Evolutionary conservation across 805 yeast genomes (phyloP), one percentile per base, ranked within the genome.

Genomic region (Candida yuanshanica): DNA sequence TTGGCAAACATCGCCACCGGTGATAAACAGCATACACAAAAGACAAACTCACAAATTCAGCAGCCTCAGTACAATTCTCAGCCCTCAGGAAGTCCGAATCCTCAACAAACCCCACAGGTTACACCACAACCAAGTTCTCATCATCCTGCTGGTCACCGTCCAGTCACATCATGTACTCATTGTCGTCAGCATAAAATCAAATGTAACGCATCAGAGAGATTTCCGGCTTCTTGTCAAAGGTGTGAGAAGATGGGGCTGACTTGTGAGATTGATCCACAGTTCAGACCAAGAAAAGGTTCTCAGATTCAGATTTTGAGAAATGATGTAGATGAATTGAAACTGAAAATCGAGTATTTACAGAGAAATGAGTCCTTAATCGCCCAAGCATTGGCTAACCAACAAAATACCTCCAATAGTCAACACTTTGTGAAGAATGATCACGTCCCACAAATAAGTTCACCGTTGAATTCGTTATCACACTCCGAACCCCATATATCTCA

Each of bases 151-250:
- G 81, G 82, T 2, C 91, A 85, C 54, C 66, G 96, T 42, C 96
- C 96, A 0, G 95, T 89, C 2, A 87, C 95, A 0, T 83, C 95
- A 4, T 90, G 97, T 58, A 86, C 96, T 0, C 93, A 88, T 59
- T 90, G 97, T 58, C 77, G 97, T 38, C 96, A 90, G 58, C 96
- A 89, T 60, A 90, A 90, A 62, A 88, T 90, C 60, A 84, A 83
- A 58, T 90, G 97, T 63, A 87, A 90, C 58, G 97, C 97, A 1
- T 75, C 87, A 3, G 90, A 83, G 18, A 77, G 81, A 47, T 83
- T 75, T 50, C 96, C 96, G 0, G 67, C 69, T 7, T 84, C 96
- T 0, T 90, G 97, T 60, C 74, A 83, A 14, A 64, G 96, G 45
- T 90, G 97, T 64, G 81, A 78, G 39, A 72, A 83, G 55, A 83